Evolutionary conservation across 805 yeast species (phyloP).

Genomic region (Ogataea wickerhamii): DNA sequence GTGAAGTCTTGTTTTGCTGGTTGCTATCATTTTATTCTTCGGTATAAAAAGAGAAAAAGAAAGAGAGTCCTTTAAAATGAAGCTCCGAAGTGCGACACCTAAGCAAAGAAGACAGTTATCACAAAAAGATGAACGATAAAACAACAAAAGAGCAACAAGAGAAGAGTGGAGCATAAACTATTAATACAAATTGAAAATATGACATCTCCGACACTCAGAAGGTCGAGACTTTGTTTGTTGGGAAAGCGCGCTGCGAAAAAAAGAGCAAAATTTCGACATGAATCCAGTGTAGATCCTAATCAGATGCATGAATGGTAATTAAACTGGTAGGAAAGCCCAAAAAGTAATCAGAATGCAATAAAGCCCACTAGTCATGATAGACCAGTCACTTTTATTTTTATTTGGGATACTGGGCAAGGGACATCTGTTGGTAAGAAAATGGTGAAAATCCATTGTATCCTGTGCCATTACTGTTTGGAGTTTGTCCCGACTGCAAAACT

Average conservation of each 20-base stretch:
- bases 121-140: not conserved
- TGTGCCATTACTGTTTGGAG: conserved; percentile 7
- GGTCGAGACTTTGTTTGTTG: not conserved
- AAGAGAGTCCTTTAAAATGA: not conserved
- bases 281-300: too few species aligned
- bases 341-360: not conserved
- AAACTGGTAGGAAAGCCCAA: too few species aligned
- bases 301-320: not conserved
- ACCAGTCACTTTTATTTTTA: too few species aligned
- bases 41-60: not conserved
- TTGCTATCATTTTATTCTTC: not conserved
- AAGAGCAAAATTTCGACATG: too few species aligned
- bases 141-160: not conserved
- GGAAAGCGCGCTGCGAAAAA: not conserved
- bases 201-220: not conserved
- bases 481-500: conserved; percentile 6
- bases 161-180: not conserved
- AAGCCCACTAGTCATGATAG: not conserved
- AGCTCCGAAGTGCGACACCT: not conserved
- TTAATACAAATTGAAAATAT: conserved; percentile 1
- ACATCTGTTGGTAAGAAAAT: conserved; percentile 22
- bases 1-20: not conserved
- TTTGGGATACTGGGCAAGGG: conserved; percentile 22
- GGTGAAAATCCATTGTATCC: conserved; percentile 18
- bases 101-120: not conserved